Conservation (phyloP, 768 basidiomycete species). For the Psilocybe azurescens region DNA sequence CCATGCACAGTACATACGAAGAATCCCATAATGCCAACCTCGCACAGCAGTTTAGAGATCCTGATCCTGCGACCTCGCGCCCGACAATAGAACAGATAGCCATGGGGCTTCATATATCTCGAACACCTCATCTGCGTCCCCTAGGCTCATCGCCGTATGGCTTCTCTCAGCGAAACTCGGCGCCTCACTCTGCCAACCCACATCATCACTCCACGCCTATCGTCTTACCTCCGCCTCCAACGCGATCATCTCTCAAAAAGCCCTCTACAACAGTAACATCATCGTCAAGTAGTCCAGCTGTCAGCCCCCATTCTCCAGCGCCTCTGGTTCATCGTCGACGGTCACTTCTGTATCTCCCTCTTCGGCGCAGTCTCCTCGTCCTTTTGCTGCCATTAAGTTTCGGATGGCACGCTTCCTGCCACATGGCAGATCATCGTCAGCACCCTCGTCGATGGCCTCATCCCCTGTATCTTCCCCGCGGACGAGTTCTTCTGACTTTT, state of each 20-base stretch:
- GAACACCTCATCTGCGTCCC: conserved; percentile 72
- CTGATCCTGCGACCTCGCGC: conserved; percentile 45
- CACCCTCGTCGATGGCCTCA: conserved; percentile 37
- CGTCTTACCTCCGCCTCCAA: conserved; percentile 57
- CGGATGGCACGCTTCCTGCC: conserved; percentile 61
- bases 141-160: conserved; percentile 35
- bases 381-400: conserved; percentile 43
- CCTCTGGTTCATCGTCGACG: conserved; percentile 56
- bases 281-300: conserved; percentile 39
- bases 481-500: conserved; percentile 37
- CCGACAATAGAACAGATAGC: conserved; percentile 80
- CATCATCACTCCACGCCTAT: conserved; percentile 33
- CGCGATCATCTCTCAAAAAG: conserved; percentile 72
- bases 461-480: conserved; percentile 44
- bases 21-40: conserved; percentile 24
- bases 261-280: conserved; percentile 42
- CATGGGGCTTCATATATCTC: conserved; percentile 80
- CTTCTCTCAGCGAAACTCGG: conserved; percentile 36
- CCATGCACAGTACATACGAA: conserved; percentile 34
- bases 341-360: conserved; percentile 47
- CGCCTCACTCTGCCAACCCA: conserved; percentile 27
- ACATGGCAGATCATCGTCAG: conserved; percentile 45
- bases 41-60: conserved; percentile 31
- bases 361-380: conserved; percentile 31
- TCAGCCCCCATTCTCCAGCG: conserved; percentile 38